Evolutionary conservation across 179 eudicot species (phyloP).

Genomic region (Silene noctiflora): DNA sequence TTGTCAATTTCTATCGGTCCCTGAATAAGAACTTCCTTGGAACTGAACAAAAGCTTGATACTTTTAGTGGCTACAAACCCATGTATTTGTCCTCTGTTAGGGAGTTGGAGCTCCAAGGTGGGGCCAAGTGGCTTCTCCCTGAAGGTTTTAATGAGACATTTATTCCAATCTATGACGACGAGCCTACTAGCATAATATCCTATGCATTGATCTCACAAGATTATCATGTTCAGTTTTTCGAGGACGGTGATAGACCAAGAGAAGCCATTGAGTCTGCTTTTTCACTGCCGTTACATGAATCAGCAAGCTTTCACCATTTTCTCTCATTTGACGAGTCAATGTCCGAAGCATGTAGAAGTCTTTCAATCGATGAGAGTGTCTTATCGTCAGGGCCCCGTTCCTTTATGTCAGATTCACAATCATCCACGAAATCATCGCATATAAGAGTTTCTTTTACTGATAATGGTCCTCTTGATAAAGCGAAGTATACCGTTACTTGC

Average conservation of each 20-base stretch:
- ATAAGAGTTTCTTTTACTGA: conserved; percentile 65
- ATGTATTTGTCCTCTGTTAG: conserved; percentile 65
- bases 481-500: conserved; percentile 77
- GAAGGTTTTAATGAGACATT: conserved; percentile 65
- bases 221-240: conserved; percentile 58
- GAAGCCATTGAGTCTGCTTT: conserved; percentile 49
- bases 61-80: conserved; percentile 59
- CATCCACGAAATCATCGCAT: conserved; percentile 60
- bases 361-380: conserved; percentile 64
- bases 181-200: conserved; percentile 91
- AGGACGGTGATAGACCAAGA: conserved; percentile 59
- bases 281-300: conserved; percentile 54
- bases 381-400: conserved; percentile 56
- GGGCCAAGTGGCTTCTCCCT: conserved; percentile 74
- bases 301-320: conserved; percentile 44
- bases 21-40: conserved; percentile 55
- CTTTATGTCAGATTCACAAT: conserved; percentile 50
- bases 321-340: conserved; percentile 55
- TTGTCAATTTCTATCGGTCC: conserved; percentile 66
- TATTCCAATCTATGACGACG: conserved; percentile 88
- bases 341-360: conserved; percentile 57
- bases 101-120: conserved; percentile 63
- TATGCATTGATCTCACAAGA: conserved; percentile 69
- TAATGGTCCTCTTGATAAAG: conserved; percentile 66
- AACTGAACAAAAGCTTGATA: conserved; percentile 59